Conservation (phyloP, 2,329 filamentous ascomycete genomes). For the Setomelanomma holmii region DNA sequence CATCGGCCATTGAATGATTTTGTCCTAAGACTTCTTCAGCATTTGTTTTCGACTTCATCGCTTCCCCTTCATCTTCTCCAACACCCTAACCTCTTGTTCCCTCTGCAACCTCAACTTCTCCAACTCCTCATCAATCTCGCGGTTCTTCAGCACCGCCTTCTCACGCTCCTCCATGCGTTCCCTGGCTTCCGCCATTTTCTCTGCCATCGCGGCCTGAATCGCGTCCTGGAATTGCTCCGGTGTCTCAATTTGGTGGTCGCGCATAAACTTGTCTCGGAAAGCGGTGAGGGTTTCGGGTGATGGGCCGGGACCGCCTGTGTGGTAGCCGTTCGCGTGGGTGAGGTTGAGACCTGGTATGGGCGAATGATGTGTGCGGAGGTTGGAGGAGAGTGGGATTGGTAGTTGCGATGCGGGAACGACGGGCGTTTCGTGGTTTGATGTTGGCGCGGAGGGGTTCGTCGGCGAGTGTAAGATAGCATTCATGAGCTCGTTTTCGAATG, state of each 20-base stretch:
- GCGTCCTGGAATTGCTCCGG: constrained; percentile 43
- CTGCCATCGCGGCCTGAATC: constrained; percentile 41
- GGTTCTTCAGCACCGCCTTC: constrained; percentile 51
- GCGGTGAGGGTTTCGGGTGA: constrained; percentile 40
- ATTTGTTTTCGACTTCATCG: constrained; percentile 18
- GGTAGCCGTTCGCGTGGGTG: constrained; percentile 56
- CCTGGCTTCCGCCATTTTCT: constrained; percentile 46
- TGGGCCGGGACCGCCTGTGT: constrained; percentile 57
- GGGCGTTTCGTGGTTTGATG: constrained; percentile 24
- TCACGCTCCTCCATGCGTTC: constrained; percentile 50
- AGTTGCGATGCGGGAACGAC: constrained; percentile 44
- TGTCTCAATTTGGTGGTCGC: constrained; percentile 44
- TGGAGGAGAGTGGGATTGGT: constrained; percentile 53
- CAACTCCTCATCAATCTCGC: constrained; percentile 52
- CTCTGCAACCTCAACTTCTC: constrained; percentile 53
- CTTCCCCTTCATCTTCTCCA: constrained; percentile 49
- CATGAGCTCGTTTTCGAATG: constrained; percentile 56
- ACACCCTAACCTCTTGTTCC: constrained; percentile 54
- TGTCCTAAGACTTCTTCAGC: neutral
- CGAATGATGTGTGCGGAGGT: constrained; percentile 51
- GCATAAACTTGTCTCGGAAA: constrained; percentile 52
- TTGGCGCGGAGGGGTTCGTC: constrained; percentile 28
- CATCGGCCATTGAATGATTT: neutral
- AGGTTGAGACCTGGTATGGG: constrained; percentile 54
- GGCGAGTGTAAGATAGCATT: constrained; percentile 46